phyloP scores from a whole-genome alignment of 2,329 filamentous ascomycete species.

The Neobulgaria alba region DNA sequence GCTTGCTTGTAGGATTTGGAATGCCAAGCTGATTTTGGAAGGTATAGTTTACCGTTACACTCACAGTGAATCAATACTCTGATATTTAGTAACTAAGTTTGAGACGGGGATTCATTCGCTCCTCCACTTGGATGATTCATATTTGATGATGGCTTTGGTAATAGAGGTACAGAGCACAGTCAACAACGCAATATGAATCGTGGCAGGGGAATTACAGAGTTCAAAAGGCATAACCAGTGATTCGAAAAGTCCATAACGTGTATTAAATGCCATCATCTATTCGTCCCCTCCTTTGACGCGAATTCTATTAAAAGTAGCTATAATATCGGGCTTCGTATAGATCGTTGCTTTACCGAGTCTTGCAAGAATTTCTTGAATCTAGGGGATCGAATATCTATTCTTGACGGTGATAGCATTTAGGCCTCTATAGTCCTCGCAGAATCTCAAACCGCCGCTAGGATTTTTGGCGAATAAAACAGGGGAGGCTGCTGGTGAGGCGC shows the following conservation, averaged over 20 bases:
- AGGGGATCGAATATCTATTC: background rate
- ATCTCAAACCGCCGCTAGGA: background rate
- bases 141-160: too few species aligned
- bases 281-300: conserved; percentile 12
- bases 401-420: background rate
- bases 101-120: too few species aligned
- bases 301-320: conserved; percentile 7
- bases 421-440: conserved; percentile 1
- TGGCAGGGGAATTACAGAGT: background rate
- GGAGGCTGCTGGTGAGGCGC: too few species aligned
- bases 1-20: too few species aligned
- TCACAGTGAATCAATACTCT: too few species aligned
- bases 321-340: conserved; percentile 8
- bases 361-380: background rate
- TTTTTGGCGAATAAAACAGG: too few species aligned
- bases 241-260: conserved; percentile 1
- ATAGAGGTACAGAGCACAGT: too few species aligned
- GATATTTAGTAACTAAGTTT: conserved; percentile 1
- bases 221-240: conserved; percentile 1
- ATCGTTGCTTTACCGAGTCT: background rate
- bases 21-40: too few species aligned
- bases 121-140: too few species aligned
- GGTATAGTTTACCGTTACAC: too few species aligned
- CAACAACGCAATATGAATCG: too few species aligned
- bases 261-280: conserved; percentile 15